Evolutionary conservation across 257 asterid genomes (phyloP), one percentile per base, ranked within the genome.

Genomic region (Primulina huaijiensis): DNA sequence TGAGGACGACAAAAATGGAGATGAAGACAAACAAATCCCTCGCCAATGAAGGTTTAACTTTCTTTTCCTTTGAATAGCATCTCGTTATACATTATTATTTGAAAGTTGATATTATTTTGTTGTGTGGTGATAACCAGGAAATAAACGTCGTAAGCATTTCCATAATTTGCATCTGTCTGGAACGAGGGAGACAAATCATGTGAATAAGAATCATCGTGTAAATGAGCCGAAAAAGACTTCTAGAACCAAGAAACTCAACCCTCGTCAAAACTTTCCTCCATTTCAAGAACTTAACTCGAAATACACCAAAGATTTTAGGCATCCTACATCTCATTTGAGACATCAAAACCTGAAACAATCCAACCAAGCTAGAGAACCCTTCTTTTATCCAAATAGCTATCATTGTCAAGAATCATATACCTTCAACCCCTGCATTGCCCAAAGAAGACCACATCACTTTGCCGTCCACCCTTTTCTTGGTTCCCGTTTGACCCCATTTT

Each of bases 121-220:
- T 61, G 40, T 78, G 40, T 73, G 29, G 33, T 66, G 68, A 70
- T 74, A 43, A 60, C 12, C 64, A 85, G 88, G 75, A 31, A 72
- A 33, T 71, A 85, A 76, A 67, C 77, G 65, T 27, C 75, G 61
- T 76, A 85, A 85, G 78, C 66, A 34, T 62, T 72, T 64, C 72
- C 72, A 33, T 70, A 78, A 64, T 46, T 53, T 53, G 56, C 72
- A 72, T 72, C 65, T 82, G 59, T 73, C 82, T 34, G 68, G 74
- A 73, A 57, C 43, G 59, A 75, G 56, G 64, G 75, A 58, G 72
- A 56, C 56, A 31, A 38, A 38, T 37, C 74, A 52, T 29, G 68
- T 25, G 23, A 72, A 71, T 61, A 83, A 62, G 56, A 69, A 68
- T 17, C 53, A 68, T 17, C 53, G 19, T 69, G 68, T 25, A 34